A percentile compares a stretch with the other conserved stretches of the same genome.
These are phyloP conservation scores for Suillus hirtellus DNA, from an alignment of 768 basidiomycete genomes.

Conservation along the genomic window DNA sequence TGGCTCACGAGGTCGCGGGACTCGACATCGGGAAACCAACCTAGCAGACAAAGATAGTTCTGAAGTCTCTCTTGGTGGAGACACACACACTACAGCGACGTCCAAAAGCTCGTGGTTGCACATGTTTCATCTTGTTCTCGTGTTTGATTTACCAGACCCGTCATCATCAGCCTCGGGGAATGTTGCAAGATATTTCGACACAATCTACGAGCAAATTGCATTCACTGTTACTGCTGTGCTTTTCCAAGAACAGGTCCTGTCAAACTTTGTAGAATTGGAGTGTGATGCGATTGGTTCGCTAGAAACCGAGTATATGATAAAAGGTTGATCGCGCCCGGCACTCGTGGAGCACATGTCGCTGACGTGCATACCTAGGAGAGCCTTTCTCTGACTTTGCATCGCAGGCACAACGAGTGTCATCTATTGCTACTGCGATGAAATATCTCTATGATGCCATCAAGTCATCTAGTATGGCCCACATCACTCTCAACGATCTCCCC, in stretches of 20 bases:
- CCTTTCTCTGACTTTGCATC: constrained; percentile 55
- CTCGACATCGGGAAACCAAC: constrained; percentile 43
- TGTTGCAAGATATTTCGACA: constrained; percentile 77
- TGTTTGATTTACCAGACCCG: constrained; percentile 88
- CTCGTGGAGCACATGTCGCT: constrained; percentile 10
- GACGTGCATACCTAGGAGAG: constrained; percentile 44
- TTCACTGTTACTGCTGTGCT: constrained; percentile 91
- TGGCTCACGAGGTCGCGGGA: constrained; percentile 56
- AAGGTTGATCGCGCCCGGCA: constrained; percentile 52
- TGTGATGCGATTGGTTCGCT: constrained; percentile 69
- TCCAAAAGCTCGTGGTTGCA: constrained; percentile 55
- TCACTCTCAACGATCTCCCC: constrained; percentile 76
- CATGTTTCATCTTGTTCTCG: constrained; percentile 84
- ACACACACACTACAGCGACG: constrained; percentile 25
- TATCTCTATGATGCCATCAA: constrained; percentile 79
- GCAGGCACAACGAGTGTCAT: constrained; percentile 63
- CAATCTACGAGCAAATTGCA: constrained; percentile 85
- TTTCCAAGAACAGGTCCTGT: constrained; percentile 86
- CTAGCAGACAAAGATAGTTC: constrained; percentile 35
- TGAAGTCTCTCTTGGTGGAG: constrained; percentile 37
- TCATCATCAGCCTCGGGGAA: constrained; percentile 81
- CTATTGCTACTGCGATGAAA: constrained; percentile 80
- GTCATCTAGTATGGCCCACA: constrained; percentile 70
- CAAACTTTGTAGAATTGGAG: constrained; percentile 83
- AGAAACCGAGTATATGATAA: constrained; percentile 67